Percentiles rank a stretch among this genome's conserved stretches.
These are phyloP conservation scores for Adiantum capillusveneris DNA, from an alignment of 75 land plant genomes.

Conservation along the genomic window DNA sequence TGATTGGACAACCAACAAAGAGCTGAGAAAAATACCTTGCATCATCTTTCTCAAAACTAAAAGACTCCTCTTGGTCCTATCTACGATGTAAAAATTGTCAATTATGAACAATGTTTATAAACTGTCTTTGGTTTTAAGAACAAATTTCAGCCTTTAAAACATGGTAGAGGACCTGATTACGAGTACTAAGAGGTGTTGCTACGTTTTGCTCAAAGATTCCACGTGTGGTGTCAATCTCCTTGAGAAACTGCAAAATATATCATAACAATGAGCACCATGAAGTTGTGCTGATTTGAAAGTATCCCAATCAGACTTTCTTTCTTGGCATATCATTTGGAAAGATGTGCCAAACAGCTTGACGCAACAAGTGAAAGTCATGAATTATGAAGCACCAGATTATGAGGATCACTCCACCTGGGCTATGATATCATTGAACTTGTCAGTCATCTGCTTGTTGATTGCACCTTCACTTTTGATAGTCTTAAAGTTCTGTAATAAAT, in stretches of 20 bases:
- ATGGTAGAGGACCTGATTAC: slow-evolving; percentile 23
- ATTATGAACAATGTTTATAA: too few species aligned
- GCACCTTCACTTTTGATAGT: slow-evolving; percentile 27
- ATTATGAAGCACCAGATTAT: too few species aligned
- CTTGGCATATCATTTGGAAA: too few species aligned
- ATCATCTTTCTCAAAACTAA: background rate
- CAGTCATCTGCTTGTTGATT: slow-evolving; percentile 32
- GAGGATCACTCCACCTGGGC: slow-evolving; percentile 23
- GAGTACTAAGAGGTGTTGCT: slow-evolving; percentile 16
- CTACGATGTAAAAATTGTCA: too few species aligned
- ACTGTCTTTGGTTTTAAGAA: too few species aligned
- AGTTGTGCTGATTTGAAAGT: too few species aligned
- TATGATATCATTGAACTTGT: slow-evolving; percentile 32
- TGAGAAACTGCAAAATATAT: slow-evolving; percentile 16
- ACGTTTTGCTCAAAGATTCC: slow-evolving; percentile 15
- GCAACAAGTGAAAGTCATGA: too few species aligned
- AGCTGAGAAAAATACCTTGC: background rate
- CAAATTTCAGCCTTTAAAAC: too few species aligned
- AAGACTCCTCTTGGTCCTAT: too few species aligned
- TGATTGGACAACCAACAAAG: background rate
- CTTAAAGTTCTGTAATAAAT: slow-evolving; percentile 24
- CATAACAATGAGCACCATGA: too few species aligned
- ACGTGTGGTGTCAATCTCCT: slow-evolving; percentile 26
- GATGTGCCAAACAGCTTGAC: too few species aligned
- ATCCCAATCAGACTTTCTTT: too few species aligned